Conservation (phyloP, 345 rosid species). For the Angophora floribunda region DNA sequence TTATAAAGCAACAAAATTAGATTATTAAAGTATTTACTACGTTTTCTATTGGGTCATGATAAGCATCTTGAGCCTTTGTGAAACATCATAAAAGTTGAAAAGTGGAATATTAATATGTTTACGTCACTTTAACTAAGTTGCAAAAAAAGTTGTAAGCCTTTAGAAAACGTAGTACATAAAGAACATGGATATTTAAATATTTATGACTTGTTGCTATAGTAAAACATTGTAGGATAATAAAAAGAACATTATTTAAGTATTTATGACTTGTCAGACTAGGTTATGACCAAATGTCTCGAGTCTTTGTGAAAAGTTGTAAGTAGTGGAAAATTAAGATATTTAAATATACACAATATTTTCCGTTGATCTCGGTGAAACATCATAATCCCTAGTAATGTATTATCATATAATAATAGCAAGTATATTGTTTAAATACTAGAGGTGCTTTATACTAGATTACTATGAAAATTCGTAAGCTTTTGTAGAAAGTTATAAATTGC, state of each 20-base stretch:
- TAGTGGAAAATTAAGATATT: neutral
- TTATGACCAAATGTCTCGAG: neutral
- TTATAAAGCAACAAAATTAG: neutral
- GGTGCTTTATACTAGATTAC: neutral
- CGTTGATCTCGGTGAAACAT: neutral
- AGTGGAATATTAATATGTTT: too few relatives aligned
- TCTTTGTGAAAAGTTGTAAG: neutral
- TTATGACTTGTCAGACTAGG: neutral
- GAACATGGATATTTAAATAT: too few relatives aligned
- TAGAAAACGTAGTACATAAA: too few relatives aligned
- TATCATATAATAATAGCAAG: neutral
- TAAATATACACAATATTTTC: neutral
- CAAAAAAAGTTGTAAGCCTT: too few relatives aligned
- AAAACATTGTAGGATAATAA: neutral
- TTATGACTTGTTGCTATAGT: neutral
- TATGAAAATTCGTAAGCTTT: neutral
- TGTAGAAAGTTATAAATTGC: neutral
- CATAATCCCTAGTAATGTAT: neutral
- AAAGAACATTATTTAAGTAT: neutral
- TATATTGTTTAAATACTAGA: neutral
- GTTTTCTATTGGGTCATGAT: neutral
- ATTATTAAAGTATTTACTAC: too few relatives aligned
- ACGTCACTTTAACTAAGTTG: neutral
- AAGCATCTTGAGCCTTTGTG: neutral
- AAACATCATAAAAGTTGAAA: too few relatives aligned